Evolutionary conservation across 2,329 filamentous ascomycete species (phyloP).

Genomic region (Alternaria solani): DNA sequence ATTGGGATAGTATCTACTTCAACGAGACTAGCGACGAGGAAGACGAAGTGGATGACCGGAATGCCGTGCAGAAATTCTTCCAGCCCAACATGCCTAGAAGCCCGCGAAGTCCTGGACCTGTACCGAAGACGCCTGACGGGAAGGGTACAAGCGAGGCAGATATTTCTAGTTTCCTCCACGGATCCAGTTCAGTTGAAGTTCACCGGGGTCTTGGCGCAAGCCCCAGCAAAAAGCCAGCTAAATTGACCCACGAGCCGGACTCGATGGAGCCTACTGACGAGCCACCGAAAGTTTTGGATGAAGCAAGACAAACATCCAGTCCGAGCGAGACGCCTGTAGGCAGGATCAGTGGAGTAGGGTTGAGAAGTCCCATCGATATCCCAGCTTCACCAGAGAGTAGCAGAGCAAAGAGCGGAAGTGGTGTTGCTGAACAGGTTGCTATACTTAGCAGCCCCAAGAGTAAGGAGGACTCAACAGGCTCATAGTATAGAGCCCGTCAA

Average conservation of each 20-base stretch:
- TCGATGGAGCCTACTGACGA: slow-evolving; percentile 39
- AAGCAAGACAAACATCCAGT: slow-evolving; percentile 24
- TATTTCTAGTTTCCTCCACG: slow-evolving; percentile 49
- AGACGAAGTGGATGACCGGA: slow-evolving; percentile 55
- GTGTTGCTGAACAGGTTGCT: slow-evolving; percentile 46
- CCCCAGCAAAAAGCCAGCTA: slow-evolving; percentile 26
- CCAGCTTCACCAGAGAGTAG: slow-evolving; percentile 26
- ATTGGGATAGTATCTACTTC: slow-evolving; percentile 60
- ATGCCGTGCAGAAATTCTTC: slow-evolving; percentile 47
- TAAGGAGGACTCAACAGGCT: slow-evolving; percentile 6
- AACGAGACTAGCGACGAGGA: slow-evolving; percentile 58
- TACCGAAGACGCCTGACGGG: slow-evolving; percentile 29
- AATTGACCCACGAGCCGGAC: slow-evolving; percentile 35
- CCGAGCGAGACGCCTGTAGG: slow-evolving; percentile 33
- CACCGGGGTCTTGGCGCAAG: slow-evolving; percentile 52
- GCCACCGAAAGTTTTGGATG: slow-evolving; percentile 19
- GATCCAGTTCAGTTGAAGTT: slow-evolving; percentile 37
- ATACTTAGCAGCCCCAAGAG: slow-evolving; percentile 36
- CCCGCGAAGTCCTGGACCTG: slow-evolving; percentile 21
- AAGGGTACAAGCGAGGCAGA: slow-evolving; percentile 52
- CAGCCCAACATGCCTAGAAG: slow-evolving; percentile 35
- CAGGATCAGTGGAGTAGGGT: slow-evolving; percentile 38
- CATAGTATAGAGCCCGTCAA: slow-evolving; percentile 1
- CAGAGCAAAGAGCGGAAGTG: slow-evolving; percentile 33
- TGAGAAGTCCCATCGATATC: slow-evolving; percentile 45